Percentiles rank a stretch among this genome's conserved stretches.
These are phyloP conservation scores for Lagenaria siceraria DNA, from an alignment of 306 rosid species.

Conservation along the genomic window DNA sequence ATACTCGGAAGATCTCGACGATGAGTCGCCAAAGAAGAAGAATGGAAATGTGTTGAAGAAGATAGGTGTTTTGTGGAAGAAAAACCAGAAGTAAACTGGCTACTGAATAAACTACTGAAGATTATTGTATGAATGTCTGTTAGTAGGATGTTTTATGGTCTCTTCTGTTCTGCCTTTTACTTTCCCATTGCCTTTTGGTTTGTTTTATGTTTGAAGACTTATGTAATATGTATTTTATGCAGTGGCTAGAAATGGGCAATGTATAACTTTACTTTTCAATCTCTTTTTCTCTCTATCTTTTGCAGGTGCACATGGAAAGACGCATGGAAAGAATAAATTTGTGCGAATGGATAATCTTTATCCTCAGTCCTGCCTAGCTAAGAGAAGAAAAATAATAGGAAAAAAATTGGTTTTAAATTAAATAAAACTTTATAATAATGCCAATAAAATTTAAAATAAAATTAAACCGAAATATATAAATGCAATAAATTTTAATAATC, in stretches of 20 bases:
- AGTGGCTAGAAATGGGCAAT: background rate
- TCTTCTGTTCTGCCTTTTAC: background rate
- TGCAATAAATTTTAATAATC: no score
- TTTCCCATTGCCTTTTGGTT: background rate
- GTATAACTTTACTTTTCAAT: background rate
- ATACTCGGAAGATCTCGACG: conserved; percentile 62
- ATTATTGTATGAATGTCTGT: background rate
- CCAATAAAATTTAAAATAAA: no score
- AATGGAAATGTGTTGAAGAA: conserved; percentile 78
- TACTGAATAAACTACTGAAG: background rate
- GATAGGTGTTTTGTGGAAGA: conserved; percentile 92
- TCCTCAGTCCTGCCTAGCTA: no score
- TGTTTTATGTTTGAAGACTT: conserved; percentile 4
- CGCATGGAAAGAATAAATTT: background rate
- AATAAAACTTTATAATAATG: no score
- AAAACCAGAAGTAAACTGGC: conserved; percentile 38
- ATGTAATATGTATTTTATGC: background rate
- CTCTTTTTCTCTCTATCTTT: background rate
- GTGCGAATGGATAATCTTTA: background rate
- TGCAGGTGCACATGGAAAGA: background rate
- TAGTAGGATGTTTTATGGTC: background rate
- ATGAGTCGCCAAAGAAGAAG: conserved; percentile 85
- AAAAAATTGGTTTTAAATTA: no score
- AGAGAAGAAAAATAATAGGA: no score
- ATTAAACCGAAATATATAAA: no score